These are phyloP conservation scores for Paramecium sexaurelia DNA, from an alignment of 73 alveolate genomes.

Conservation along the genomic window DNA sequence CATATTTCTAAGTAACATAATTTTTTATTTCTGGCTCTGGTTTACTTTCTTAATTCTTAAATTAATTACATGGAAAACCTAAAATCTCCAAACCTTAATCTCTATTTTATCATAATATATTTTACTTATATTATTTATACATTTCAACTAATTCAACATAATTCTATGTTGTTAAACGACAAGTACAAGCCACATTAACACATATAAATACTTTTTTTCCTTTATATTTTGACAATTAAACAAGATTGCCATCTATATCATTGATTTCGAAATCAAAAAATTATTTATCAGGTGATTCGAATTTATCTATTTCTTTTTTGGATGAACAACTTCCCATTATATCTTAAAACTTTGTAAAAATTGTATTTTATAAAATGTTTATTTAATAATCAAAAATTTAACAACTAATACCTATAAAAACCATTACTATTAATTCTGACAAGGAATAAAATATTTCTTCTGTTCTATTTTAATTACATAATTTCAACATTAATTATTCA, in stretches of 20 bases:
- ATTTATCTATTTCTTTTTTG: background rate
- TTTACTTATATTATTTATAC: background rate
- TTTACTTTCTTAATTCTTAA: slow-evolving; percentile 46
- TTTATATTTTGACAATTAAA: background rate
- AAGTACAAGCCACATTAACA: slow-evolving; percentile 60
- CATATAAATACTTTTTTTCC: slow-evolving; percentile 25
- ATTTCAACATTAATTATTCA: too few relatives aligned
- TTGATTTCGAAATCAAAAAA: slow-evolving; percentile 14
- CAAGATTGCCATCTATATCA: slow-evolving; percentile 4
- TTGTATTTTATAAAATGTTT: background rate
- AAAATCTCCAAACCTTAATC: slow-evolving; percentile 56
- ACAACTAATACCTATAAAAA: slow-evolving; percentile 37
- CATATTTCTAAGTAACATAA: slow-evolving; percentile 17
- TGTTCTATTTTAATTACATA: too few relatives aligned
- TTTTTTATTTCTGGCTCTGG: slow-evolving; percentile 51
- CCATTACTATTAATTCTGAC: slow-evolving; percentile 60
- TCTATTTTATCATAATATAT: background rate
- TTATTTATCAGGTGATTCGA: background rate
- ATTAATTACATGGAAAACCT: slow-evolving; percentile 65
- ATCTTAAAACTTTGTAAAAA: background rate
- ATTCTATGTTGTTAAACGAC: slow-evolving; percentile 42
- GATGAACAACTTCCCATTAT: background rate
- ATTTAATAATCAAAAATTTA: background rate
- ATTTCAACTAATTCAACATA: slow-evolving; percentile 44
- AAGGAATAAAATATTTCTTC: slow-evolving; percentile 69